Evolutionary conservation across 495 filamentous ascomycete genomes (phyloP), one percentile per base, ranked within the genome.

Genomic region (Tuber microsphaerosporum): DNA sequence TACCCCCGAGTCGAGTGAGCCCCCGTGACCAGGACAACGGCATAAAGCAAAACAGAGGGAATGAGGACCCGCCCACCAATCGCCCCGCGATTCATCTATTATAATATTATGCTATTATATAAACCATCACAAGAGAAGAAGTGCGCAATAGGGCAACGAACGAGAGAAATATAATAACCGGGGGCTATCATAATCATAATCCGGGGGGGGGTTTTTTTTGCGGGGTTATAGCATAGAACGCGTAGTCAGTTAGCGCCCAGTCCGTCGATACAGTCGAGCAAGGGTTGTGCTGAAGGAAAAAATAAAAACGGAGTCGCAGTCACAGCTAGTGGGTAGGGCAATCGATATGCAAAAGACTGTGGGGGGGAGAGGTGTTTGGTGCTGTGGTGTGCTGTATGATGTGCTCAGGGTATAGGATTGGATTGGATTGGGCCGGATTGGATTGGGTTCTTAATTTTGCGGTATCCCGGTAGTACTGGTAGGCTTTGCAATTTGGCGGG

Each of bases 141-240:
- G 56, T 65, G 56, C 56, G 56, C 56, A 65, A 31, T 65, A 34
- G 56, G 56, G 56, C 56, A 65, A 34, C 31, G 56, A 61, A 61
- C n/a, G 19, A 22, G 46, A 51, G 20, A n/a, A 51, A 10, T 31
- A 26, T 31, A 14, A 61, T 61, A 61, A 61, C 10, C n/a, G 10
- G 10, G n/a, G n/a, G n/a, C n/a, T 61, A 31, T 61, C 48, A 37
- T n/a, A n/a, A n/a, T 51, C 48, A 17, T 34, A 34, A 65, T 65
- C 56, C 16, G 56, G n/a, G 56, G 16, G 17, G 45, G 45, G 51
- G 51, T 26, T n/a, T n/a, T n/a, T n/a, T n/a, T 31, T 65, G 26
- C 26, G 51, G 51, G 51, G 56, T 34, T 34, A 65, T 65, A 34
- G 51, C 48, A 65, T 31, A 17, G n/a, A n/a, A 26, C 22, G 48